These are phyloP conservation scores for Chaetomiaceae sp. DNA, from an alignment of 2,329 filamentous ascomycete species.

Conservation along the genomic window DNA sequence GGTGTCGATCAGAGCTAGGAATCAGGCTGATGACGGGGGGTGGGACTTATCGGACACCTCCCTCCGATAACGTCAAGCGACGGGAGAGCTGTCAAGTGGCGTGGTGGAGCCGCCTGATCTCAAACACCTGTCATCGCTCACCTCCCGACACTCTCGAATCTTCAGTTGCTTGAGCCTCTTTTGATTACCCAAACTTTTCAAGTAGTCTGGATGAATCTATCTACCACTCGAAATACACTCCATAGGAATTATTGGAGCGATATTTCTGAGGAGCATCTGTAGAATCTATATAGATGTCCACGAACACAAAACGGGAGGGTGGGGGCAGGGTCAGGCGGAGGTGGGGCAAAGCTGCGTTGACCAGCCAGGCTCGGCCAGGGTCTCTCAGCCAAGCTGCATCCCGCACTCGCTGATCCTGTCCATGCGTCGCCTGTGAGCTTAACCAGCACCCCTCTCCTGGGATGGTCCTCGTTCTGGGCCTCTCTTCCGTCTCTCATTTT, in stretches of 20 bases:
- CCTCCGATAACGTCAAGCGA: constrained; percentile 1
- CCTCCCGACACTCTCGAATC: no score
- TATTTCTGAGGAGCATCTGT: no score
- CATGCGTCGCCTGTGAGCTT: constrained; percentile 7
- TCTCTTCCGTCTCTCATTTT: not conserved
- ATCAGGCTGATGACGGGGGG: not conserved
- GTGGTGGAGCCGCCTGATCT: not conserved
- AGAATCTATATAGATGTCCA: no score
- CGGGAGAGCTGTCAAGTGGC: not conserved
- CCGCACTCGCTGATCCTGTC: constrained; percentile 7
- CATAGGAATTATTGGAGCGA: no score
- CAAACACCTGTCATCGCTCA: not conserved
- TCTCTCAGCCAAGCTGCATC: not conserved
- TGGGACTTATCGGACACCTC: constrained; percentile 7
- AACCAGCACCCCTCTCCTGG: not conserved
- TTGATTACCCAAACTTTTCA: no score
- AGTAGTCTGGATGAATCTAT: no score
- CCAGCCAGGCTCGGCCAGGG: not conserved
- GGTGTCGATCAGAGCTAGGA: not conserved
- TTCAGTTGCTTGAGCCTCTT: no score
- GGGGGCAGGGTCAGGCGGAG: constrained; percentile 2
- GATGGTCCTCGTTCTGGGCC: not conserved
- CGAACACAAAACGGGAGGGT: not conserved
- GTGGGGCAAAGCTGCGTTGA: not conserved
- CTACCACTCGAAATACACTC: no score